These are phyloP conservation scores for Globisporangium carolinianum DNA, from an alignment of 352 stramenopile genomes.

Conservation along the genomic window DNA sequence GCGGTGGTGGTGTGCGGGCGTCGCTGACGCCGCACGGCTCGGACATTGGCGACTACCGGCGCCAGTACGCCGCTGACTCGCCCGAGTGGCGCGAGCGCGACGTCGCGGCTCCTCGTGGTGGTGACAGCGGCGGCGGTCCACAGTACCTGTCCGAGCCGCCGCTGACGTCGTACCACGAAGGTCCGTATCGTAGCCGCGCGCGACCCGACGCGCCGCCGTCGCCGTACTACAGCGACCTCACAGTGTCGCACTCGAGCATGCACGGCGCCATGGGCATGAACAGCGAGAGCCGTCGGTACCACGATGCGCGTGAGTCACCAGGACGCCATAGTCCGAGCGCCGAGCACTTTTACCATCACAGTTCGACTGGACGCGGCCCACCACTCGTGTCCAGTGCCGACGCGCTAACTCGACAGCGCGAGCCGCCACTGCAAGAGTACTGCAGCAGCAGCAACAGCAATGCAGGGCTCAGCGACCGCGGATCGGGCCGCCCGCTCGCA, in stretches of 20 bases:
- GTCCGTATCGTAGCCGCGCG: neutral
- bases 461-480: too few species aligned
- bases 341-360: constrained; percentile 6
- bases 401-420: neutral
- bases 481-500: too few species aligned
- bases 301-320: constrained; percentile 1
- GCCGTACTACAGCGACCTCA: constrained; percentile 6
- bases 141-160: neutral
- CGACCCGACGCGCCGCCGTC: neutral
- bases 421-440: neutral
- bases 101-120: neutral
- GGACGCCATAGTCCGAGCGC: neutral
- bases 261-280: neutral
- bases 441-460: constrained; percentile 6
- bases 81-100: constrained; percentile 31
- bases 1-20: neutral
- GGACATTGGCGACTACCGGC: constrained; percentile 18
- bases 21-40: neutral
- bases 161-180: neutral
- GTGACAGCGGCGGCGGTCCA: neutral
- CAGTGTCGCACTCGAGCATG: neutral
- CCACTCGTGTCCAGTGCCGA: neutral
- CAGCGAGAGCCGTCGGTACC: constrained; percentile 5
- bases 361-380: too few species aligned
- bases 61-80: constrained; percentile 17